Base-by-base conservation (phyloP, 2,329 filamentous ascomycete genomes). In the Davidsoniella virescens region DNA sequence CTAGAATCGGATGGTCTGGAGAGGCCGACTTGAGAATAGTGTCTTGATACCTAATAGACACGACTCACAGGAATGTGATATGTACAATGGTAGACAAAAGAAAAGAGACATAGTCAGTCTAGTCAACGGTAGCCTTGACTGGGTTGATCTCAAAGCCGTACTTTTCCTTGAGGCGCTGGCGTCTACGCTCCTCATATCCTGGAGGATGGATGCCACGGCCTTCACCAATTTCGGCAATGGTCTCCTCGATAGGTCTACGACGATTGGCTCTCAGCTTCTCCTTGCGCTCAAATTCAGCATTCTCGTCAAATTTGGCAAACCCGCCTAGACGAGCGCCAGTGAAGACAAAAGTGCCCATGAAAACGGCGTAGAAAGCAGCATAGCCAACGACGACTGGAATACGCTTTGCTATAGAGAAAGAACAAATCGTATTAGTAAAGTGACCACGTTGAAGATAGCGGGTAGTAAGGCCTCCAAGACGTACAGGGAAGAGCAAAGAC, bases 141-240 rank as follows among this genome's bases (percentile, higher is more conserved):
- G 79, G 75, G 60, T 82, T 76, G 61, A 94, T 80, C 57, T 94
- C 87, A 60, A 93, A 77, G 53, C 87, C 87, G 61, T 94, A 94
- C 65, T 80, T 85, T 67, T 87, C 81, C 75, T 85, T 81, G 64
- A 95, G 74, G 59, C 85, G 76, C 69, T 87, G 72, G 57, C 78
- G 77, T 64, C 88, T 80, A 65, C 88, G 75, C 71, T 94, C 85
- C 58, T 85, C 82, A 62, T 92, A 94, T 47, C 86, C 86, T 14
- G 84, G 80, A 39, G 76, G 83, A 58, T 81, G 74, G 59, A 94
- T 86, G 50, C 84, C 87, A 76, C 87, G 77, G 57, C 87, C 87
- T 70, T 95, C 88, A 49, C 87, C 88, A 59, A 94, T 62, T 60
- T 90, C 76, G 20, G 78, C 75, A 56, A 94, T 69, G 2, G 85